These are phyloP conservation scores for Flaveria trinervia DNA, from an alignment of 129 eudicot genomes.

Conservation along the genomic window DNA sequence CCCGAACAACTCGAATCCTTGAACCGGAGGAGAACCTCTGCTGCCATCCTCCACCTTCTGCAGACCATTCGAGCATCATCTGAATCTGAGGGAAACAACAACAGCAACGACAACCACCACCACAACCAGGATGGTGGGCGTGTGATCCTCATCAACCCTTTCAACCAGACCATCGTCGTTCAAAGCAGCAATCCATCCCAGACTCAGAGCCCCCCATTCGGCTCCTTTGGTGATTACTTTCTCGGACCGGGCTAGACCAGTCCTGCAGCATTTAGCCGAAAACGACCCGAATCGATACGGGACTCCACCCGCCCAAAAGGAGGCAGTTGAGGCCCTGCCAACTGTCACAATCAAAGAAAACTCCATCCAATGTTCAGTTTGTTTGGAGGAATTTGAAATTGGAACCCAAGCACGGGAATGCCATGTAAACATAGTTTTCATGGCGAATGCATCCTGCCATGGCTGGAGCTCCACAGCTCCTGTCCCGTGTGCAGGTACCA, in stretches of 20 bases:
- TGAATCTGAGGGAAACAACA: conserved; percentile 32
- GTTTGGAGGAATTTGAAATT: conserved; percentile 79
- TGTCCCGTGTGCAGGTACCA: conserved; percentile 86
- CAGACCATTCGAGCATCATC: conserved; percentile 54
- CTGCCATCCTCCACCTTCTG: conserved; percentile 61
- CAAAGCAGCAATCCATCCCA: conserved; percentile 43
- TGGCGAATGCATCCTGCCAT: conserved; percentile 73
- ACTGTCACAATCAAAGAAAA: conserved; percentile 48
- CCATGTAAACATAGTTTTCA: conserved; percentile 91
- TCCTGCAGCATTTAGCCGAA: conserved; percentile 81
- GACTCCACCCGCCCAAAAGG: conserved; percentile 79
- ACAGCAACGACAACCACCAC: conserved; percentile 16
- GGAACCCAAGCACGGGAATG: conserved; percentile 68
- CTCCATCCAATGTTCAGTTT: conserved; percentile 65
- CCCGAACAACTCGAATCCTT: conserved; percentile 50
- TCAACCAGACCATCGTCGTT: conserved; percentile 56
- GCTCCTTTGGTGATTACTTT: conserved; percentile 72
- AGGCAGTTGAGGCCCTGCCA: conserved; percentile 74
- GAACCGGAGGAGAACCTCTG: conserved; percentile 60
- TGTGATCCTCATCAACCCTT: conserved; percentile 70
- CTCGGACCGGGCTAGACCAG: conserved; percentile 66
- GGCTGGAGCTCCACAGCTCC: conserved; percentile 84
- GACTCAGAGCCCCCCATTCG: conserved; percentile 44
- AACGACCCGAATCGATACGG: conserved; percentile 88
- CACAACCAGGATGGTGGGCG: conserved; percentile 37